Percentiles rank a stretch among this genome's conserved stretches.
phyloP scores from a whole-genome alignment of 2,329 filamentous ascomycete genomes.

The Zymoseptoria ardabiliae region DNA sequence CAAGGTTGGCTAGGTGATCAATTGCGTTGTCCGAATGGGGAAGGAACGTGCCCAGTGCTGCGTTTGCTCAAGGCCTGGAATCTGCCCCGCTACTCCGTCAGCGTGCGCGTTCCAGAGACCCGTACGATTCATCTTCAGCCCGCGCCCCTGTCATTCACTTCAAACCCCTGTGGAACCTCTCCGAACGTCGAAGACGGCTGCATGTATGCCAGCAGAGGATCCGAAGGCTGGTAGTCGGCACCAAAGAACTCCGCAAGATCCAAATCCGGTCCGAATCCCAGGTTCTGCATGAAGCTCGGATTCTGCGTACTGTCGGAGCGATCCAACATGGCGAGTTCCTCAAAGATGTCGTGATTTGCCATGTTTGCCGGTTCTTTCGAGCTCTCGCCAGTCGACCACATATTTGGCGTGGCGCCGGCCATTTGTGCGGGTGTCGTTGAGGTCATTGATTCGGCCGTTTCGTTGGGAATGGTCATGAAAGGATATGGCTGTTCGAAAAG shows the following conservation, averaged over 20 bases:
- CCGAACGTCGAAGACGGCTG: constrained; percentile 18
- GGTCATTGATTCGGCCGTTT: constrained; percentile 7
- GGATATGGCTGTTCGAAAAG: constrained; percentile 11
- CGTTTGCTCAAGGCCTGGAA: neutral
- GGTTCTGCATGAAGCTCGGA: constrained; percentile 59
- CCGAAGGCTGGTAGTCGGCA: constrained; percentile 36
- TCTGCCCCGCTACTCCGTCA: neutral
- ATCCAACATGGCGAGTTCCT: constrained; percentile 52
- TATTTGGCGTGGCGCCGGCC: constrained; percentile 1
- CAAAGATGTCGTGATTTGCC: constrained; percentile 41
- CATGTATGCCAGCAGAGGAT: constrained; percentile 34
- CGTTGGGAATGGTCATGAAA: constrained; percentile 21
- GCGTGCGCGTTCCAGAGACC: neutral
- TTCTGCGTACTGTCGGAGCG: constrained; percentile 49
- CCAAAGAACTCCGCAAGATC: constrained; percentile 49
- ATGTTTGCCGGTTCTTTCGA: constrained; percentile 2
- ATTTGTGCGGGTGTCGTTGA: constrained; percentile 6
- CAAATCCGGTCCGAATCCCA: constrained; percentile 53
- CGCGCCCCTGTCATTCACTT: constrained; percentile 2
- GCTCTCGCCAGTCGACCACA: constrained; percentile 1
- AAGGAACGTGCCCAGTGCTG: neutral
- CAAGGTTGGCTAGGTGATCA: neutral
- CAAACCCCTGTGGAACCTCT: constrained; percentile 2
- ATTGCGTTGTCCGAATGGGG: neutral
- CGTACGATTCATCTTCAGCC: constrained; percentile 4